These are phyloP conservation scores for Colletotrichum ledebouriae DNA, from an alignment of 2,329 filamentous ascomycete genomes.

Conservation along the genomic window DNA sequence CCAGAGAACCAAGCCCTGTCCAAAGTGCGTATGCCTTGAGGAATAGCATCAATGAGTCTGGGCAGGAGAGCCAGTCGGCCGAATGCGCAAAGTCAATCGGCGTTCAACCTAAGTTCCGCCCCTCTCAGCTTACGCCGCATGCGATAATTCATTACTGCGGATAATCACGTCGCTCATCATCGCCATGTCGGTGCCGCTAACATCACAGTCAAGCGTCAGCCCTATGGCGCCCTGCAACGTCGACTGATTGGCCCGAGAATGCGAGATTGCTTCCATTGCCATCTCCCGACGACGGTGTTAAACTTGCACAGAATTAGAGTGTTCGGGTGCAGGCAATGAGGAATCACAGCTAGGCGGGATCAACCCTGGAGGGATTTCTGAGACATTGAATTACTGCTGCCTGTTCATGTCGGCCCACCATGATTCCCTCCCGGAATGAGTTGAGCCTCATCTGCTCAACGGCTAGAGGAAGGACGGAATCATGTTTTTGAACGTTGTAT, in stretches of 20 bases:
- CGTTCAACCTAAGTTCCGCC: neutral
- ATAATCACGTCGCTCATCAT: conserved; percentile 5
- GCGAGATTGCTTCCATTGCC: neutral
- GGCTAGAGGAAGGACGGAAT: no score
- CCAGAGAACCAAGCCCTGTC: neutral
- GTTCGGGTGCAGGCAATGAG: no score
- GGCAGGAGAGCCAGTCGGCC: neutral
- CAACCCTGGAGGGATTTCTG: no score
- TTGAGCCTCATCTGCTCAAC: no score
- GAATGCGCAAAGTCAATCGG: neutral
- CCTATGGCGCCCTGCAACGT: neutral
- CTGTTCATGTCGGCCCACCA: no score
- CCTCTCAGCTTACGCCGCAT: neutral
- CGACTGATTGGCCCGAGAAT: neutral
- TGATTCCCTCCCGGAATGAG: no score
- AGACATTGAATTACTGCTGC: no score
- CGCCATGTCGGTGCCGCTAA: neutral
- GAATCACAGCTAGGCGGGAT: no score
- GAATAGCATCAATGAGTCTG: neutral
- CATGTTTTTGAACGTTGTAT: no score
- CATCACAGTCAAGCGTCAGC: neutral
- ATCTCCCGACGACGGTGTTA: neutral
- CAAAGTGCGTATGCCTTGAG: neutral
- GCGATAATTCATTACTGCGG: neutral
- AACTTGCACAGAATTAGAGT: neutral